phyloP scores from a whole-genome alignment of 2,329 filamentous ascomycete genomes.

The Trichophyton schoenleinii region DNA sequence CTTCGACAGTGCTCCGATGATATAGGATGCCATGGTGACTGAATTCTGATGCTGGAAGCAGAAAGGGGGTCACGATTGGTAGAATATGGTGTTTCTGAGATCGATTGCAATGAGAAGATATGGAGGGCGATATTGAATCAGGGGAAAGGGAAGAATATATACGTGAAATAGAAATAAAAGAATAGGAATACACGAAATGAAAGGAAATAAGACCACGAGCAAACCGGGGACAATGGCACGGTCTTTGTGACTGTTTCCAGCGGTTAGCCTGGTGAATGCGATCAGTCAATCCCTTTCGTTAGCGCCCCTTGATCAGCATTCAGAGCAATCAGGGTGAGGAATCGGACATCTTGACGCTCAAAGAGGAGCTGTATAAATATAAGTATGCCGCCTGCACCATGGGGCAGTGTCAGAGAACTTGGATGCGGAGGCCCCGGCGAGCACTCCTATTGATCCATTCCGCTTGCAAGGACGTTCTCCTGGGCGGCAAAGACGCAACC shows the following conservation, averaged over 20 bases:
- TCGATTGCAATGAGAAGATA: neutral
- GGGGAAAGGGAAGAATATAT: neutral
- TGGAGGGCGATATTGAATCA: neutral
- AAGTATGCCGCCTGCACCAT: neutral
- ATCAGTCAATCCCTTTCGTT: neutral
- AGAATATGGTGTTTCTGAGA: neutral
- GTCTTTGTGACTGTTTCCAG: neutral
- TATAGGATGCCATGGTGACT: slow-evolving; percentile 14
- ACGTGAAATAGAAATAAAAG: neutral
- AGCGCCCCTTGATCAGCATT: neutral
- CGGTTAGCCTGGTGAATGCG: neutral
- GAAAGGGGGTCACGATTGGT: neutral
- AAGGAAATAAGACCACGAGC: slow-evolving; percentile 3
- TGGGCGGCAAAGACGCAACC: neutral
- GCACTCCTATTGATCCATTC: neutral
- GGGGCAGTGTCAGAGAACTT: slow-evolving; percentile 1
- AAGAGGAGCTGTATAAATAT: neutral
- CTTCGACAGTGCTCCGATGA: slow-evolving; percentile 21
- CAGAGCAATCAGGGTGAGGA: neutral
- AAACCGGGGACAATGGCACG: neutral
- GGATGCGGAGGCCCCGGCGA: neutral
- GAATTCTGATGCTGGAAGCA: neutral
- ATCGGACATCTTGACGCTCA: neutral
- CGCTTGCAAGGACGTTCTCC: neutral
- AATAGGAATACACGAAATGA: neutral